These are phyloP conservation scores for Candida bentonensis DNA, from an alignment of 805 yeast species.

Conservation along the genomic window DNA sequence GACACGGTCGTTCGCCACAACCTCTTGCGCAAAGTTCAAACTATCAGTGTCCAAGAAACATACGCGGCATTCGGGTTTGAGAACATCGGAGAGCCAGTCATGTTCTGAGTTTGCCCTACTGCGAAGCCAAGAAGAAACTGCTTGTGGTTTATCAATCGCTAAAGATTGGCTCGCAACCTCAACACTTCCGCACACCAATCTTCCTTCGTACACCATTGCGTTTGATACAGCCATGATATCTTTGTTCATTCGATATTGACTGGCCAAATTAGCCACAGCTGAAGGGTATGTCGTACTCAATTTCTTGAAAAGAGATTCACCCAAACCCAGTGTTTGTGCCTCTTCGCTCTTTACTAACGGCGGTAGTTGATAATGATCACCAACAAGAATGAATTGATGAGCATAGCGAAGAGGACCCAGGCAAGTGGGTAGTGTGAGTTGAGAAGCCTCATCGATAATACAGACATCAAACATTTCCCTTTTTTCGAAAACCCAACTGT, in stretches of 20 bases:
- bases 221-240: conserved; percentile 82
- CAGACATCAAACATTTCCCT: conserved; percentile 78
- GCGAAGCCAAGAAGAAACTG: conserved; percentile 5
- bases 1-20: conserved; percentile 46
- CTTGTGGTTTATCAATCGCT: conserved; percentile 29
- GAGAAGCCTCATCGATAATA: conserved; percentile 93
- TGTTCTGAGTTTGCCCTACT: conserved; percentile 1
- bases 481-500: conserved; percentile 43
- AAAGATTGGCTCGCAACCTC: conserved; percentile 48
- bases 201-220: conserved; percentile 58
- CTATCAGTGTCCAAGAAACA: conserved; percentile 69
- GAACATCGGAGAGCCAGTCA: conserved; percentile 43
- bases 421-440: conserved; percentile 80
- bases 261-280: conserved; percentile 59
- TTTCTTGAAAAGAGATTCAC: conserved; percentile 60
- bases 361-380: conserved; percentile 89
- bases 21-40: conserved; percentile 53
- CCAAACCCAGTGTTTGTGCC: conserved; percentile 60
- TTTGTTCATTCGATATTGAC: conserved; percentile 85
- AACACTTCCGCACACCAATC: conserved; percentile 63
- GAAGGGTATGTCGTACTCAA: conserved; percentile 62
- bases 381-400: conserved; percentile 78
- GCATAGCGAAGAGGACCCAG: conserved; percentile 75
- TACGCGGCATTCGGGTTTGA: conserved; percentile 45
- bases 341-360: conserved; percentile 59